Percentiles rank a stretch among this genome's conserved stretches.
Conservation (phyloP, 1,284 basidiomycete species). For the Sporisorium graminicola region DNA sequence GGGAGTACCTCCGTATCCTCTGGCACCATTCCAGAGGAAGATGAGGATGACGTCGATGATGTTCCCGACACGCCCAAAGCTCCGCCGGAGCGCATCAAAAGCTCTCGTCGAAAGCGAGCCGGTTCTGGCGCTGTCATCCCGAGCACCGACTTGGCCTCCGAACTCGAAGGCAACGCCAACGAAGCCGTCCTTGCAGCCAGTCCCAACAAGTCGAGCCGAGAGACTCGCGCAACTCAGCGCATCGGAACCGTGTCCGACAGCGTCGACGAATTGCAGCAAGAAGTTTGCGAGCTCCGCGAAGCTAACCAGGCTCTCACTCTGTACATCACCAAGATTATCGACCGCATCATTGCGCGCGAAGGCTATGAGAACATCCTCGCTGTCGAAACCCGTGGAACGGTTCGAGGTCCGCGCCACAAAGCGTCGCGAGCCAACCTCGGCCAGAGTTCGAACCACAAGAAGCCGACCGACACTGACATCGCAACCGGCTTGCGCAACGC, state of each 20-base stretch:
- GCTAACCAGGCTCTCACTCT: slow-evolving; percentile 92
- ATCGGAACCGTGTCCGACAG: slow-evolving; percentile 36
- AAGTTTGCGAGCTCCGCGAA: slow-evolving; percentile 90
- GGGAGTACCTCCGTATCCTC: slow-evolving; percentile 25
- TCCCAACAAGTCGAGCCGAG: slow-evolving; percentile 36
- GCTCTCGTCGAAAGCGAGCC: slow-evolving; percentile 19
- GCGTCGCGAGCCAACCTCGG: slow-evolving; percentile 29
- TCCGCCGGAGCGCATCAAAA: slow-evolving; percentile 18
- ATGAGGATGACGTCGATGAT: slow-evolving; percentile 59
- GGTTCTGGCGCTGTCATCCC: slow-evolving; percentile 8
- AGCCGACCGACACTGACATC: slow-evolving; percentile 3
- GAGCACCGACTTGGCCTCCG: slow-evolving; percentile 74
- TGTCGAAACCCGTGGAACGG: slow-evolving; percentile 76
- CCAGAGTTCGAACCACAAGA: slow-evolving; percentile 7
- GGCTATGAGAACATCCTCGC: slow-evolving; percentile 94
- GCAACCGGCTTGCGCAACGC: slow-evolving; percentile 17
- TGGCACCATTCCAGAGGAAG: slow-evolving; percentile 40
- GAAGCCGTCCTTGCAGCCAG: slow-evolving; percentile 14
- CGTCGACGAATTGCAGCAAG: slow-evolving; percentile 72
- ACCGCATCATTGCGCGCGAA: slow-evolving; percentile 91
- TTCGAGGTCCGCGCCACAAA: slow-evolving; percentile 40
- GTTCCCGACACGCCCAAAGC: slow-evolving; percentile 56
- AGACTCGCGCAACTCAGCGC: slow-evolving; percentile 59
- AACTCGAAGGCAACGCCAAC: slow-evolving; percentile 84
- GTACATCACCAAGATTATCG: slow-evolving; percentile 95